Evolutionary conservation across 139 green algal genomes (phyloP).

Genomic region (Chlorella sp.): DNA sequence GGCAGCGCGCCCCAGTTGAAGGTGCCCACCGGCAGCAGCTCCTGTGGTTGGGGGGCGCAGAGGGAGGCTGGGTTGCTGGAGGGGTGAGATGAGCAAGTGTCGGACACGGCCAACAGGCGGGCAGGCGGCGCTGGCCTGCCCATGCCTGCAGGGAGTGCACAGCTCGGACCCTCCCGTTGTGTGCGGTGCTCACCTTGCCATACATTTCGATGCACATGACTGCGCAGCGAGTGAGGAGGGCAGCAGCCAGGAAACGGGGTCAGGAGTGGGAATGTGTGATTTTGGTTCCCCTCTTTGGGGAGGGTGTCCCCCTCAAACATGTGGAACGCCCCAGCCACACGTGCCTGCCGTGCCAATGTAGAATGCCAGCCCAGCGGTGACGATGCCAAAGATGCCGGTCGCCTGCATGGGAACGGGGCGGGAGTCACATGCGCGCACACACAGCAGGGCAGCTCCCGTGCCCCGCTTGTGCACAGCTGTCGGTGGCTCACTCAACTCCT

Average conservation of each 20-base stretch:
- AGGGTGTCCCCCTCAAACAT: not conserved
- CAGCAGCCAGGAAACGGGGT: no score
- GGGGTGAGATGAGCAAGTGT: not conserved
- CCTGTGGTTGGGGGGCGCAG: not conserved
- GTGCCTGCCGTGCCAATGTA: not conserved
- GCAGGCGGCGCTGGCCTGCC: not conserved
- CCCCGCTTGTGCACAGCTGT: no score
- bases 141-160: no score
- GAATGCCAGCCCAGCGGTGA: not conserved
- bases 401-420: not conserved
- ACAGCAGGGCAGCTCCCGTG: no score
- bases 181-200: no score
- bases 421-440: no score
- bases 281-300: no score
- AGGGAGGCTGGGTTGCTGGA: not conserved
- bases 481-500: no score
- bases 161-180: no score
- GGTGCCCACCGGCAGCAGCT: not conserved
- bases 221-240: no score
- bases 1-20: slow-evolving; percentile 1
- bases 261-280: no score
- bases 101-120: not conserved
- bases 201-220: no score
- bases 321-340: not conserved
- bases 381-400: not conserved